phyloP scores from a whole-genome alignment of 148 eudicot species.

The Fagopyrum homotropicum region DNA sequence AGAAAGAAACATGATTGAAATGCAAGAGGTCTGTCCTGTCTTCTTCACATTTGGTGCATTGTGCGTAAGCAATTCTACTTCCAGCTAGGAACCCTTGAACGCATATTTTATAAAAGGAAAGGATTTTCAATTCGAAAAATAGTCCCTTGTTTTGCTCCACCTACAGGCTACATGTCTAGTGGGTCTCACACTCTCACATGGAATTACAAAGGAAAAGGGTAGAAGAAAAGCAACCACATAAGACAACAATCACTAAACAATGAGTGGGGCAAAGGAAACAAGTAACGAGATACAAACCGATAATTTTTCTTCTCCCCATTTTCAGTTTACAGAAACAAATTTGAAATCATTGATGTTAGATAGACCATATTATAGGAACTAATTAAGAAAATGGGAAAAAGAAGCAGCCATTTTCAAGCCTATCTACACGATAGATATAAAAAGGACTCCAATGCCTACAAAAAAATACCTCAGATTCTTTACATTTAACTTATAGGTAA shows the following conservation, averaged over 20 bases:
- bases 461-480: neutral
- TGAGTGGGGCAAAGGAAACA: neutral
- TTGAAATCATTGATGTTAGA: neutral
- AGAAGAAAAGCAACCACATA: neutral
- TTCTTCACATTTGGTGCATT: neutral
- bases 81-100: neutral
- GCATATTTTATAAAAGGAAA: neutral
- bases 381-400: neutral
- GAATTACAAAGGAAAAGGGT: neutral
- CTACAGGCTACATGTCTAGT: neutral
- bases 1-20: neutral
- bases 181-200: neutral
- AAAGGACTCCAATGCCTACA: neutral
- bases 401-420: neutral
- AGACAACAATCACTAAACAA: neutral
- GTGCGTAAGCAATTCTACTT: neutral
- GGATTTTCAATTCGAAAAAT: neutral
- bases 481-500: neutral
- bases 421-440: neutral
- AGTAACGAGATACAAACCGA: neutral
- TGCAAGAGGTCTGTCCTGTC: neutral
- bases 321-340: neutral
- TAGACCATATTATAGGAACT: neutral
- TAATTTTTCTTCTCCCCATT: neutral
- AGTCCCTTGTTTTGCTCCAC: neutral